These are phyloP conservation scores for Saccharomyces hybrid DNA, from an alignment of 1,139 yeast genomes.

Conservation along the genomic window DNA sequence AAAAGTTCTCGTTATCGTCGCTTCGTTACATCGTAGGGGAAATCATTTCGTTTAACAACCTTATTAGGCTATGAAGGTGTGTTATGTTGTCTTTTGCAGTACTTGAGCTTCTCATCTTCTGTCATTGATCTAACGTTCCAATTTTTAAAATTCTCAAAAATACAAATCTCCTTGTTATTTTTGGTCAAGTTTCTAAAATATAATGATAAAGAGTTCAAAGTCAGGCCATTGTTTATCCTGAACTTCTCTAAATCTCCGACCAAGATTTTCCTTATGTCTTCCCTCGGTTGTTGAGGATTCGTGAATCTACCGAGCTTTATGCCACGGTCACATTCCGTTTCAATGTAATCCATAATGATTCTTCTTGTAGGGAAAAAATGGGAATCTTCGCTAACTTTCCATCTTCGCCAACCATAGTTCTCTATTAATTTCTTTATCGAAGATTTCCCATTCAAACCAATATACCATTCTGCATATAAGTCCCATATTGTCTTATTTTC, in stretches of 20 bases:
- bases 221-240: constrained; percentile 29
- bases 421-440: constrained; percentile 30
- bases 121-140: constrained; percentile 29
- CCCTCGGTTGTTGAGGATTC: constrained; percentile 25
- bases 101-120: constrained; percentile 28
- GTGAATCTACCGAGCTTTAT: constrained; percentile 28
- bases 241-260: constrained; percentile 32
- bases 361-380: constrained; percentile 34
- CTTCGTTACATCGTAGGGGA: not conserved
- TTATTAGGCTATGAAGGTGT: constrained; percentile 1
- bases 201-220: constrained; percentile 30
- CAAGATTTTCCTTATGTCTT: constrained; percentile 27
- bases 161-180: constrained; percentile 28
- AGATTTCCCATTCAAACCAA: constrained; percentile 31
- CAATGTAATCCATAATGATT: constrained; percentile 30
- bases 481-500: constrained; percentile 34
- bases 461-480: constrained; percentile 33
- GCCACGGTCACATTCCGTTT: constrained; percentile 30
- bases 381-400: constrained; percentile 34
- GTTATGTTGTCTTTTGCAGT: constrained; percentile 27
- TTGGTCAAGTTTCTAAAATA: constrained; percentile 29
- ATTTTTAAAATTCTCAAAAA: constrained; percentile 26
- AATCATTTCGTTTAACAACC: not conserved
- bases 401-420: constrained; percentile 32
- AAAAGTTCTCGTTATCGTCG: not conserved